Evolutionary conservation across 805 yeast genomes (phyloP).

Genomic region (Candida coquimbonensis): DNA sequence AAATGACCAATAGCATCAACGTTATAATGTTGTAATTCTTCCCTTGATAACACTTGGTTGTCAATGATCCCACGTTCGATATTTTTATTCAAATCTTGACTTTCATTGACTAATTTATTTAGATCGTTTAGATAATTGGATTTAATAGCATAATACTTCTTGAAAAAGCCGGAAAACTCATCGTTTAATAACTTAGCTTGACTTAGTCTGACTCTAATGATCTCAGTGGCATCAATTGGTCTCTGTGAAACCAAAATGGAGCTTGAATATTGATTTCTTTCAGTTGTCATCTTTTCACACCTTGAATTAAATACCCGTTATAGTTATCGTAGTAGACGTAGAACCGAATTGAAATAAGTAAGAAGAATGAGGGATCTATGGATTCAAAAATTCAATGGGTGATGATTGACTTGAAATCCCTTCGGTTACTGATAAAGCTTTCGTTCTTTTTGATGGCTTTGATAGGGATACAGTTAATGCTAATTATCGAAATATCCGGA

Average conservation of each 20-base stretch:
- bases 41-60: conserved; percentile 35
- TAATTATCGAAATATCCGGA: conserved; percentile 4
- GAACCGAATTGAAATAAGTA: neutral
- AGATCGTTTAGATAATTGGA: conserved; percentile 17
- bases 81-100: conserved; percentile 27
- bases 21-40: conserved; percentile 41
- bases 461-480: neutral
- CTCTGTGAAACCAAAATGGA: conserved; percentile 37
- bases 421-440: neutral
- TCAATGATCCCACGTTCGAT: conserved; percentile 26
- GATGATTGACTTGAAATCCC: too few relatives aligned
- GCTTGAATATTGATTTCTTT: conserved; percentile 31
- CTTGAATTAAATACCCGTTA: neutral
- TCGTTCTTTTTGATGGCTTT: neutral
- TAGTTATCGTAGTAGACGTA: neutral
- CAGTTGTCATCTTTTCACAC: conserved; percentile 9
- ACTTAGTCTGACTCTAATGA: conserved; percentile 48
- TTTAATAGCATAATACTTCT: conserved; percentile 29
- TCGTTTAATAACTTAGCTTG: conserved; percentile 51
- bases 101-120: conserved; percentile 14
- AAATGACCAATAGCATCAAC: conserved; percentile 42
- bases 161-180: conserved; percentile 55
- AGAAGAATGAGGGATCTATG: neutral
- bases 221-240: conserved; percentile 55
- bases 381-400: too few relatives aligned